Evolutionary conservation across 2,329 filamentous ascomycete genomes (phyloP), one percentile per base, ranked within the genome.

Genomic region (Xylariaceae sp.): DNA sequence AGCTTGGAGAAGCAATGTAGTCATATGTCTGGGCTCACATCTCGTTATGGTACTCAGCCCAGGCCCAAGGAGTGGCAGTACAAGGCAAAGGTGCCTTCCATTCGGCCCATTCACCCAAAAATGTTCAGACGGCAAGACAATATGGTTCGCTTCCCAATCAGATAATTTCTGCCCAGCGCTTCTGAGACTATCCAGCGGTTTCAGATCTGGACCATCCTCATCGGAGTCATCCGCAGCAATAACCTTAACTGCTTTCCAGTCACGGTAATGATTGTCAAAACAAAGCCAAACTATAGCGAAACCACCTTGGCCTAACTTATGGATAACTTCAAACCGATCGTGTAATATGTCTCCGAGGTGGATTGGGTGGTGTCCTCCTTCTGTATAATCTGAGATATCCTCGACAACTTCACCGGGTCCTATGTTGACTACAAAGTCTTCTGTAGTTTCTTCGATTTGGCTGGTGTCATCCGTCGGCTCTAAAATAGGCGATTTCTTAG

Each of bases 251-350:
- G 58, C 58, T 48, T 51, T 55, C 46, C 52, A 61, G 37, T 41
- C 47, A 29, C 16, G 21, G 7, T n/a, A 2, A 9, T 2, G 16
- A 10, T 7, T 19, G 14, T 48, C 46, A 14, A 45, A 26, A 20
- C 69, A 74, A 50, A 77, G 69, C 75, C 74, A 78, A 41, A 76
- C 73, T 2, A 74, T 77, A 3, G 71, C 73, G 60, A 64, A 74
- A 7, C 70, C 68, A 32, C 75, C 74, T 57, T 65, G 73, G 49
- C 75, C 74, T 45, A 77, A 54, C 56, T 77, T 77, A 26, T 74
- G 69, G 41, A 71, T 53, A 29, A 76, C 61, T 44, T 68, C 65
- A 56, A 77, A 78, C 14, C 71, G 67, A 48, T 69, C 50, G 41
- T 71, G 52, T 52, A 77, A 74, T 1, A 57, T 61, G 43, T 77